Evolutionary conservation across 2,329 filamentous ascomycete genomes (phyloP).

Genomic region (Epichloe gansuensis): DNA sequence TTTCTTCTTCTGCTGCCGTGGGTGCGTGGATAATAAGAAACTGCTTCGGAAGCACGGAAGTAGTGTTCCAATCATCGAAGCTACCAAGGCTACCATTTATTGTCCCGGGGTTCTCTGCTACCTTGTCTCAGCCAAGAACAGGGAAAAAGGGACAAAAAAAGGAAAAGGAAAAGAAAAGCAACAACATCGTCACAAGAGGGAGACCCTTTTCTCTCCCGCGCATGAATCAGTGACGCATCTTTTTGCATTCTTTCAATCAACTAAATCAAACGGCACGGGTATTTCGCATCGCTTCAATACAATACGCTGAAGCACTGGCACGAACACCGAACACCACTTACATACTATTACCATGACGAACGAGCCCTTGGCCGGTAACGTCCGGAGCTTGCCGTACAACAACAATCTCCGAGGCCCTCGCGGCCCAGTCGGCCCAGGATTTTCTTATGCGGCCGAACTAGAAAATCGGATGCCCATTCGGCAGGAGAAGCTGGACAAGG

Average conservation of each 20-base stretch:
- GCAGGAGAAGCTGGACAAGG: slow-evolving; percentile 20
- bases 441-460: slow-evolving; percentile 5
- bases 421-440: not conserved
- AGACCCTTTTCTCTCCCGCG: not conserved
- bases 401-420: slow-evolving; percentile 19
- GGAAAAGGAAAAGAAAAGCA: not conserved
- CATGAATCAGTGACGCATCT: not conserved
- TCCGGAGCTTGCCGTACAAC: slow-evolving; percentile 1
- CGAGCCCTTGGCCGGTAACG: slow-evolving; percentile 1
- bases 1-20: not conserved
- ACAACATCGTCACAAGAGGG: not conserved
- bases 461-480: slow-evolving; percentile 18
- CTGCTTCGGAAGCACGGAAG: not conserved
- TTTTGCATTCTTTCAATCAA: not conserved
- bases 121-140: not conserved
- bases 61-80: not conserved
- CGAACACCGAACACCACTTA: not conserved
- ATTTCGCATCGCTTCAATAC: not conserved
- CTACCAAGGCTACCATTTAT: not conserved
- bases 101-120: not conserved
- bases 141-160: not conserved
- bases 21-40: no score
- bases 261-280: not conserved
- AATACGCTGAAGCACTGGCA: not conserved
- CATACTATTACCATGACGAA: slow-evolving; percentile 1